phyloP scores from a whole-genome alignment of 805 yeast species.

The Candida sphagnicola region DNA sequence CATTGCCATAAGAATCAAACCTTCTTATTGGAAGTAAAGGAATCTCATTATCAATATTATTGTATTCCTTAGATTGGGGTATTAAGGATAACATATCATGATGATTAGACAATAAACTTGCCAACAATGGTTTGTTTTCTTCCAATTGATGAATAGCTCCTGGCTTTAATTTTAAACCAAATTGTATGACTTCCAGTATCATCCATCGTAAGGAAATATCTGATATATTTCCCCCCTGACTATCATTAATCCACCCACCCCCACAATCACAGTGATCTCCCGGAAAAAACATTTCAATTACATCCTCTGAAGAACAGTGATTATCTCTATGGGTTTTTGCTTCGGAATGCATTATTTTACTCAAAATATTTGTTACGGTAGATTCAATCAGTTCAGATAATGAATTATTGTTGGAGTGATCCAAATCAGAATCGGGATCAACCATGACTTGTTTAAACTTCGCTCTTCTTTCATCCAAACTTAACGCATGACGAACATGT shows the following conservation, averaged over 20 bases:
- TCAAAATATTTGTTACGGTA: neutral
- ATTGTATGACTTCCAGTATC: conserved; percentile 46
- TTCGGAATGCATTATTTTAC: neutral
- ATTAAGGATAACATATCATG: conserved; percentile 46
- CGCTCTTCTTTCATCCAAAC: conserved; percentile 63
- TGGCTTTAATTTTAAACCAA: conserved; percentile 45
- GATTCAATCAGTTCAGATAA: neutral
- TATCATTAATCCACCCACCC: conserved; percentile 58
- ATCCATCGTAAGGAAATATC: conserved; percentile 61
- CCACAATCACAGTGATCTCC: conserved; percentile 71
- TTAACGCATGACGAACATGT: conserved; percentile 64
- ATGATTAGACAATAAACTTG: conserved; percentile 43
- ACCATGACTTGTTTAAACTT: conserved; percentile 59
- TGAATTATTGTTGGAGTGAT: neutral
- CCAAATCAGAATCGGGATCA: conserved; percentile 21
- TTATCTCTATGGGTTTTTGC: conserved; percentile 3
- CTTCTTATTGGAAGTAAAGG: conserved; percentile 15
- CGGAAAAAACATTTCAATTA: conserved; percentile 61
- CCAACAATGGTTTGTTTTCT: conserved; percentile 31
- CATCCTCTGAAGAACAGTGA: conserved; percentile 17
- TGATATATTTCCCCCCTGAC: conserved; percentile 36
- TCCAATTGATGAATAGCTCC: conserved; percentile 39
- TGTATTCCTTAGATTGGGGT: neutral
- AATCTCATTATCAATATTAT: neutral
- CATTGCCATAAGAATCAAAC: conserved; percentile 39